Evolutionary conservation across 257 asterid species (phyloP).

Genomic region (Solanum clarkiae): DNA sequence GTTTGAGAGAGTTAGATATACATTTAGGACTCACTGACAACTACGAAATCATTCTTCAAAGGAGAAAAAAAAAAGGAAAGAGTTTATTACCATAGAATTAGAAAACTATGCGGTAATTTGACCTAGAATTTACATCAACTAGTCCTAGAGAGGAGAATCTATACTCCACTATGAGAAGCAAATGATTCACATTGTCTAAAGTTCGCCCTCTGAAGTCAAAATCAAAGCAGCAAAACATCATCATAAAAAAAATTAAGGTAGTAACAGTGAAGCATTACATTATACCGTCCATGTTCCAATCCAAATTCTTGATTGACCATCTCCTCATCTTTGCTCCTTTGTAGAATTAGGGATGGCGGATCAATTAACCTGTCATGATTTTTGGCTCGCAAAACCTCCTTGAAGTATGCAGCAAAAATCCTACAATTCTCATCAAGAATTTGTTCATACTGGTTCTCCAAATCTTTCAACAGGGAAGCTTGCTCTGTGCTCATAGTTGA

Average conservation of each 20-base stretch:
- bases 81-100: background rate
- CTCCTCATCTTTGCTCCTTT: slow-evolving; percentile 9
- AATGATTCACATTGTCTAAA: too few relatives aligned
- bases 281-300: slow-evolving; percentile 56
- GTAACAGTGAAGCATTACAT: slow-evolving; percentile 44
- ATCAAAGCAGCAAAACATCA: background rate
- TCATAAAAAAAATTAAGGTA: background rate
- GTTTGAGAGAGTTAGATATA: background rate
- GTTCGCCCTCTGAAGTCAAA: background rate
- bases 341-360: slow-evolving; percentile 26
- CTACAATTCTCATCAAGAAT: slow-evolving; percentile 51
- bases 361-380: slow-evolving; percentile 2
- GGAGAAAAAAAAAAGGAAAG: too few relatives aligned
- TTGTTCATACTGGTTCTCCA: slow-evolving; percentile 52
- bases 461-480: slow-evolving; percentile 30
- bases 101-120: background rate
- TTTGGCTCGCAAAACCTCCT: slow-evolving; percentile 20
- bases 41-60: background rate
- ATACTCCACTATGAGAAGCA: too few relatives aligned
- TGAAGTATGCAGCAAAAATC: slow-evolving; percentile 35
- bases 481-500: slow-evolving; percentile 49
- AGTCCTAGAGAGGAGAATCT: background rate
- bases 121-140: background rate
- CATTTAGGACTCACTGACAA: background rate
- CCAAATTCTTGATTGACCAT: slow-evolving; percentile 19